Base-by-base conservation (phyloP, 2,329 filamentous ascomycete genomes). In the Taxawa tesnikishii region DNA sequence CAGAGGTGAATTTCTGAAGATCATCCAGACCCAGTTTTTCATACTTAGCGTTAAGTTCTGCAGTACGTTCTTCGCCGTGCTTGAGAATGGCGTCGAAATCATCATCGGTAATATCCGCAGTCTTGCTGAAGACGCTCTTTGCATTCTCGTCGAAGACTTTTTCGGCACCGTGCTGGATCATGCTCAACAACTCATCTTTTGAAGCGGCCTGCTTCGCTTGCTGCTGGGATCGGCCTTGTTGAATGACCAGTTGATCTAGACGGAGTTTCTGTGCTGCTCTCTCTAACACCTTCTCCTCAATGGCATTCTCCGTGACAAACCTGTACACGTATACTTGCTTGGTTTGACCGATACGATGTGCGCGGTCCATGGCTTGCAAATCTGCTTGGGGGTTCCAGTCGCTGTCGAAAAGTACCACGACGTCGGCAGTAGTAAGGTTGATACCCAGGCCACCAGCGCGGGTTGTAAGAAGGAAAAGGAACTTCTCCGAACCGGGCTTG, bases 381-480 rank as follows among this genome's bases (percentile, higher is more conserved):
- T 98, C 90, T 12, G 90, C 90, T 58, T 98, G 90, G 7, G 90
- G 90, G 50, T 94, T 96, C 90, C 90, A 98, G 54, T 98, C 90
- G 48, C 87, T 94, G 56, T 98, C 90, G 50, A 90, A 98, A 5
- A 98, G 73, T 17, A 98, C 74, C 37, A 98, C 90, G 49, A 96
- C 94, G 48, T 98, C 90, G 34, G 90, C 90, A 38, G 73, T 79
- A 1, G 90, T 98, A 51, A 98, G 63, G 54, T 98, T 98, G 66
- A 98, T 98, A 49, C 90, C 90, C 33, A 98, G 63, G 47, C 90
- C 90, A 66, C 90, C 90, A 36, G 90, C 90, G 59, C 90, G 78
- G 24, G 90, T 98, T 0, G 90, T 98, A 28, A 98, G 68, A 39
- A 98, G 65, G 58, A 98, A 98, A 37, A 98, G 70, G 46, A 96